Evolutionary conservation across 345 rosid species (phyloP).

Genomic region (Eucalyptus pauciflora): DNA sequence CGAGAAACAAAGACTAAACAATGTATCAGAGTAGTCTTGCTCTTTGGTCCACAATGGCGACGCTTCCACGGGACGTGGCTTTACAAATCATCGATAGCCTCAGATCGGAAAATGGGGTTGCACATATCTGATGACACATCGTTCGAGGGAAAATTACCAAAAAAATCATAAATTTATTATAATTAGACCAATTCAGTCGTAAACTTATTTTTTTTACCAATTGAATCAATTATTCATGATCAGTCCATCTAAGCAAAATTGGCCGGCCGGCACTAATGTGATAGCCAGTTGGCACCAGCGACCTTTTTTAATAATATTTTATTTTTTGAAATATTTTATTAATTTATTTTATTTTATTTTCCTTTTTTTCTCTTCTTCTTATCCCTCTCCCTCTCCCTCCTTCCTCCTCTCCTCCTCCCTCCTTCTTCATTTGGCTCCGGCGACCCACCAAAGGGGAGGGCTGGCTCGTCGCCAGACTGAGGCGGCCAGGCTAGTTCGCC

Average conservation of each 20-base stretch:
- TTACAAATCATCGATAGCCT: neutral
- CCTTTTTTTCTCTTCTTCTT: too few species aligned
- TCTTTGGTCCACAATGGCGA: neutral
- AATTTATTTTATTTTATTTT: too few species aligned
- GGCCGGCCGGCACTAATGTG: rapidly evolving
- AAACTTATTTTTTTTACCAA: too few species aligned
- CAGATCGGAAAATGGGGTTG: neutral
- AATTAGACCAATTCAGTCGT: rapidly evolving
- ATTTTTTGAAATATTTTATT: too few species aligned
- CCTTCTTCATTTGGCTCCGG: too few species aligned
- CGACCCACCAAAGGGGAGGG: too few species aligned
- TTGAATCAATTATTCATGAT: rapidly evolving
- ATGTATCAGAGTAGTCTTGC: neutral
- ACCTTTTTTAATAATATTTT: too few species aligned
- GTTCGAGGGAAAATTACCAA: too few species aligned
- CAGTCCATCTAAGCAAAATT: rapidly evolving
- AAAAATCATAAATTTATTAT: rapidly evolving
- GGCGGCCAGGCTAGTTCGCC: too few species aligned
- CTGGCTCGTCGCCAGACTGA: too few species aligned
- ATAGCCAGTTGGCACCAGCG: rapidly evolving
- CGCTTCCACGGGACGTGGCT: neutral
- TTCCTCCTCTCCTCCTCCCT: too few species aligned
- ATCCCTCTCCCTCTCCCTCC: too few species aligned
- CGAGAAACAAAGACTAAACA: neutral
- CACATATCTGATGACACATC: neutral